Evolutionary conservation across 2,329 filamentous ascomycete genomes (phyloP).

Genomic region (Phymatotrichopsis omnivora): DNA sequence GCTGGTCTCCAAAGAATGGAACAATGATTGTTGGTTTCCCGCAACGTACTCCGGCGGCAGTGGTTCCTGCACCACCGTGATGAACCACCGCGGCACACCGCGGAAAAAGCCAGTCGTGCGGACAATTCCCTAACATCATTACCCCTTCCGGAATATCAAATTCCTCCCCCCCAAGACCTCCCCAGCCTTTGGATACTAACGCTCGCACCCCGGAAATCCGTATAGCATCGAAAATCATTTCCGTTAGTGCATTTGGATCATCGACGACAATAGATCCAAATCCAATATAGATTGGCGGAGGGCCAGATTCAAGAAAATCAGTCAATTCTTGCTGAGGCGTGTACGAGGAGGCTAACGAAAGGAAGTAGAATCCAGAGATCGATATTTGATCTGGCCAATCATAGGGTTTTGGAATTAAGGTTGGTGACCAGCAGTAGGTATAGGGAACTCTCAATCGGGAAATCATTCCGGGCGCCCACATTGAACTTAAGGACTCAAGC

Average conservation of each 20-base stretch:
- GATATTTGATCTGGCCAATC: constrained; percentile 66
- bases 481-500: constrained; percentile 64
- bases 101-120: constrained; percentile 83
- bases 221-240: constrained; percentile 62
- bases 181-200: constrained; percentile 80
- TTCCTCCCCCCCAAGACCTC: constrained; percentile 64
- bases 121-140: constrained; percentile 74
- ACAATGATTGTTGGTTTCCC: constrained; percentile 74
- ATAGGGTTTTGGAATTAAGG: constrained; percentile 64
- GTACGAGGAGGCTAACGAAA: constrained; percentile 56
- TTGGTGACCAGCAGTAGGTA: constrained; percentile 86
- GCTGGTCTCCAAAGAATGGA: constrained; percentile 79
- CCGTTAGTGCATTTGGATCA: constrained; percentile 60
- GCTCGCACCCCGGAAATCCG: constrained; percentile 59
- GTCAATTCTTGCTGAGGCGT: constrained; percentile 55
- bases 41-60: constrained; percentile 70
- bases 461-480: constrained; percentile 74
- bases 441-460: constrained; percentile 67
- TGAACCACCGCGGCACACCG: constrained; percentile 74
- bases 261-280: constrained; percentile 78
- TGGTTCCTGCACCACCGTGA: constrained; percentile 80
- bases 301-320: constrained; percentile 55
- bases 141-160: constrained; percentile 62
- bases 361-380: constrained; percentile 67
- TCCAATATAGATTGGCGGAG: constrained; percentile 69